These are phyloP conservation scores for Kuraishia piskuri DNA, from an alignment of 805 yeast genomes.

Conservation along the genomic window DNA sequence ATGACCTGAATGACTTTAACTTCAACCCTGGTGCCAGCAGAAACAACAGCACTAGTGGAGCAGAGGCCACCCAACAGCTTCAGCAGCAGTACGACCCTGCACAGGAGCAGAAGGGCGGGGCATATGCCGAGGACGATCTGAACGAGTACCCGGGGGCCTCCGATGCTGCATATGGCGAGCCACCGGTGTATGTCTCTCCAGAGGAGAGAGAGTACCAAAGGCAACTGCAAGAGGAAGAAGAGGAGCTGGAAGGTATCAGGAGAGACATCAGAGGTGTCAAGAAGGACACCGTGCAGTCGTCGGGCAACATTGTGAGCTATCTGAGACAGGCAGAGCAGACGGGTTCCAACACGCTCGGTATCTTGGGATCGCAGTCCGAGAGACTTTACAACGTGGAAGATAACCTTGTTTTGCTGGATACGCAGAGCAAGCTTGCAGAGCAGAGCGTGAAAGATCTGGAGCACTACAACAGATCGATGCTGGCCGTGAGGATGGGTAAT, in stretches of 20 bases:
- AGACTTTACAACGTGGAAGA: conserved; percentile 73
- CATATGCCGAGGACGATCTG: conserved; percentile 14
- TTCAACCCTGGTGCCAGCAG: conserved; percentile 4
- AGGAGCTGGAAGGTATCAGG: conserved; percentile 80
- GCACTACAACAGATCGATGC: conserved; percentile 70
- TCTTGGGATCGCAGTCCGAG: conserved; percentile 92
- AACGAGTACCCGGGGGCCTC: conserved; percentile 12
- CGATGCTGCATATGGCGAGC: background rate
- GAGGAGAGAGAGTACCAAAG: conserved; percentile 28
- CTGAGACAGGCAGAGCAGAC: conserved; percentile 66
- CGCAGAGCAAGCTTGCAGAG: conserved; percentile 76
- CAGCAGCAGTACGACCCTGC: conserved; percentile 7
- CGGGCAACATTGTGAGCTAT: conserved; percentile 71
- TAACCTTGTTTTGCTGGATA: conserved; percentile 65
- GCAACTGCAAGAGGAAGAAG: conserved; percentile 57
- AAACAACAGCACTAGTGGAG: conserved; percentile 1
- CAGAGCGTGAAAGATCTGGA: conserved; percentile 74
- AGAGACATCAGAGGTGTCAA: conserved; percentile 77
- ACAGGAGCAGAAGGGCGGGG: conserved; percentile 5
- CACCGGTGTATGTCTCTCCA: conserved; percentile 18
- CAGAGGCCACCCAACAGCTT: background rate
- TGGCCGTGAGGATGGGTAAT: conserved; percentile 72
- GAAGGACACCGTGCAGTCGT: conserved; percentile 77
- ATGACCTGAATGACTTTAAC: conserved; percentile 7
- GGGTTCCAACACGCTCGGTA: conserved; percentile 78